These are phyloP conservation scores for Talaromyces amestolkiae DNA, from an alignment of 2,329 filamentous ascomycete genomes.

Conservation along the genomic window DNA sequence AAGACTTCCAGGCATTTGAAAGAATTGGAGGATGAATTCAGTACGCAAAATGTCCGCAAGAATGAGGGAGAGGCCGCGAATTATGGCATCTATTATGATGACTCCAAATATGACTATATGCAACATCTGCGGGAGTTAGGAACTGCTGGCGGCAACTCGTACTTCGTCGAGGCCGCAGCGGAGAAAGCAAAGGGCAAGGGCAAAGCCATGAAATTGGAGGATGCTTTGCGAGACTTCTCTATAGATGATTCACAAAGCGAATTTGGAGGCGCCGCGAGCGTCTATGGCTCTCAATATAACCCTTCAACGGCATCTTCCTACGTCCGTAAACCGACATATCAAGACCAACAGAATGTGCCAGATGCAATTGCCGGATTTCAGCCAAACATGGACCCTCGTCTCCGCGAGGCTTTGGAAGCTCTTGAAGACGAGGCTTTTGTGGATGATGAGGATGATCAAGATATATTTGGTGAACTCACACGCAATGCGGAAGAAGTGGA, in stretches of 20 bases:
- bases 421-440: constrained; percentile 95
- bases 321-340: constrained; percentile 73
- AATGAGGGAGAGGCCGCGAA: constrained; percentile 97
- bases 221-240: constrained; percentile 66
- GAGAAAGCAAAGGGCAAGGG: constrained; percentile 68
- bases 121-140: constrained; percentile 93
- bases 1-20: constrained; percentile 64
- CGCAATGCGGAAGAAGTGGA: constrained; percentile 68
- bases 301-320: constrained; percentile 65
- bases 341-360: constrained; percentile 88
- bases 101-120: constrained; percentile 98
- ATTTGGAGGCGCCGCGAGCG: constrained; percentile 28
- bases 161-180: constrained; percentile 71
- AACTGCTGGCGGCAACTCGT: constrained; percentile 64
- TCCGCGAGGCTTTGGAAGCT: constrained; percentile 88
- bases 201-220: constrained; percentile 75
- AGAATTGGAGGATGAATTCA: constrained; percentile 74
- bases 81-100: constrained; percentile 91
- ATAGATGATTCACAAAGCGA: constrained; percentile 42
- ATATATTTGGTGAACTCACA: constrained; percentile 73
- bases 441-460: constrained; percentile 73
- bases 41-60: constrained; percentile 64
- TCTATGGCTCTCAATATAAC: constrained; percentile 45
- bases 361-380: constrained; percentile 91
- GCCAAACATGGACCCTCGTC: constrained; percentile 92